Evolutionary conservation across 257 asterid genomes (phyloP), one percentile per base, ranked within the genome.

Genomic region (Avicennia marina): DNA sequence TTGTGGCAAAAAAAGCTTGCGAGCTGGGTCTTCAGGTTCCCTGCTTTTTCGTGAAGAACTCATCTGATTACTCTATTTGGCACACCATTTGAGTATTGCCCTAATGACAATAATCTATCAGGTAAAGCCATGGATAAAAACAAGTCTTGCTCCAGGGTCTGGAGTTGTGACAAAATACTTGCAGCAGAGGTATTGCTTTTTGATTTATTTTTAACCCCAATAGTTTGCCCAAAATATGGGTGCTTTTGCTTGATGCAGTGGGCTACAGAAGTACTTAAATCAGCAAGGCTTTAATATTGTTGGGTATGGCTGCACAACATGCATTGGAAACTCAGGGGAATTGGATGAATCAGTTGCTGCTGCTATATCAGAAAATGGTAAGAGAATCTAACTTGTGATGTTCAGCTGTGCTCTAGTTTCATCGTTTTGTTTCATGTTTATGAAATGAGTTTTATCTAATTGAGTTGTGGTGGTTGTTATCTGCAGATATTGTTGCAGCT

Each of bases 101-200:
- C 56, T 64, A 53, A 73, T 38, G 17, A 4, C 15, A 56, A 45
- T 56, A 41, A 41, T 58, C 19, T 64, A 40, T 62, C 79, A 90
- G 96, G 98, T 90, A 38, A 90, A 90, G 75, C 98, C 96, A 69
- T 90, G 98, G 98, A 63, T 90, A n/a, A 87, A 90, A 77, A 90
- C 98, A 62, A 87, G 98, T 32, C 98, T 90, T 68, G 96, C 95
- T 62, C 95, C 98, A 9, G 98, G 98, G 32, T 87, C 98, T 48
- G 96, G 98, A 31, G 98, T 90, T 56, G 96, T 77, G 45, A 87
- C 87, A 36, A 83, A 87, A 76, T 90, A 90, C 70, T 75, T 90
- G 61, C 75, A 65, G 63, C 51, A 79, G 82, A 90, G 98, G 98
- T 87, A 81, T 48, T 62, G 69, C 43, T 55, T 25, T 54, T 49